Evolutionary conservation across 2,329 filamentous ascomycete species (phyloP), one percentile per base, ranked within the genome.

Genomic region (Trichoderma sp.): DNA sequence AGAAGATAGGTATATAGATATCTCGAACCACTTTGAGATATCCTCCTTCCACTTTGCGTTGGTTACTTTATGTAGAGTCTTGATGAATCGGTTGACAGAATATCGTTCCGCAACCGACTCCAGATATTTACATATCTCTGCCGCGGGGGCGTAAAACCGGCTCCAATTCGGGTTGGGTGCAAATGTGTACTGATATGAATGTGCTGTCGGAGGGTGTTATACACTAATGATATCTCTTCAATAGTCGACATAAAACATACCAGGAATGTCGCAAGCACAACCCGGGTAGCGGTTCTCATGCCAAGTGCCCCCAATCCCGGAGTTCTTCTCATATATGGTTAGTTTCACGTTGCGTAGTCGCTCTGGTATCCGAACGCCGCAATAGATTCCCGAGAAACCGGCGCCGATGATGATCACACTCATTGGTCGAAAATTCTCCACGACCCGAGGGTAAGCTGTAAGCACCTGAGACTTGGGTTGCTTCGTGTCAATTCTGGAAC

Each of bases 281-380:
- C 77, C 76, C 1, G 75, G 76, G 28, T 78, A 77, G 8, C 74
- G 63, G 39, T 76, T 76, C 47, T 76, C 74, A 11, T 71, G 74
- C 73, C 68, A 76, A 2, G 74, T 76, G 9, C 74, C 75, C 8
- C 75, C 74, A 9, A 75, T 59, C 3, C 62, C 71, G 1, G 73
- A 67, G 76, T 79, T 53, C 79, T 81, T 75, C 76, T 93, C 90
- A 68, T 88, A 88, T 47, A 92, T 88, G 0, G 85, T 87, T 72
- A 93, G 79, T 58, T 91, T 81, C 61, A 93, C 86, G 0, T 86
- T 85, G 0, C 91, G 91, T 0, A 94, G 87, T 74, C 93, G 93
- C 11, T 82, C 85, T 0, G 91, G 91, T 1, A 94, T 81, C 8
- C 93, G 80, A 9, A 90, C 84, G 0, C 90, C 91, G 1, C 91